Evolutionary conservation across 2,329 filamentous ascomycete genomes (phyloP).

Genomic region (Exserohilum rostratum): DNA sequence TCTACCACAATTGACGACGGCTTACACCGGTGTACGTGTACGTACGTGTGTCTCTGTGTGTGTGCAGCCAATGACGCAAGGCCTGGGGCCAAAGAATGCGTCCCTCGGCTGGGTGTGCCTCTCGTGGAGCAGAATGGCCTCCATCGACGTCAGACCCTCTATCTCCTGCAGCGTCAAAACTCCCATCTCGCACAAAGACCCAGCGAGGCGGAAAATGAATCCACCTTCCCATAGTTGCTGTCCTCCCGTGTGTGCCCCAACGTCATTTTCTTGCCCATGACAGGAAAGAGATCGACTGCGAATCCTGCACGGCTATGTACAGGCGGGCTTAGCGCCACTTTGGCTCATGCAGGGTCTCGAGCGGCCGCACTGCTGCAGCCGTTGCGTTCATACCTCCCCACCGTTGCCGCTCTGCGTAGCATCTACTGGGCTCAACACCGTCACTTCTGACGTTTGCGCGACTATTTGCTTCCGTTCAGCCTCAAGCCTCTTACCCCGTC

Average conservation of each 20-base stretch:
- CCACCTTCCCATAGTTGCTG: constrained; percentile 5
- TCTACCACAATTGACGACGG: no score
- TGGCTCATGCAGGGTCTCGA: constrained; percentile 22
- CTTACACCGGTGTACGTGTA: no score
- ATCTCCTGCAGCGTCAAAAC: constrained; percentile 5
- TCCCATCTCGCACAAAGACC: constrained; percentile 11
- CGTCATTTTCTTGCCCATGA: constrained; percentile 24
- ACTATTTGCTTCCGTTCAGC: constrained; percentile 15
- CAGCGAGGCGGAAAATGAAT: constrained; percentile 21
- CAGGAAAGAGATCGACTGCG: constrained; percentile 13
- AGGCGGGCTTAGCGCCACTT: constrained; percentile 8
- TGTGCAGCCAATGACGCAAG: constrained; percentile 5
- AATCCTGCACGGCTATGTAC: constrained; percentile 4
- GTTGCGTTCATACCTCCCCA: constrained; percentile 19
- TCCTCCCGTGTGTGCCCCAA: constrained; percentile 17
- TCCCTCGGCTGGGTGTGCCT: not conserved
- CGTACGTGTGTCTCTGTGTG: no score
- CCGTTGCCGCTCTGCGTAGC: constrained; percentile 7
- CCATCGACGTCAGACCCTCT: constrained; percentile 11
- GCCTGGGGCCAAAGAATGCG: not conserved
- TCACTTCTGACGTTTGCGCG: constrained; percentile 28
- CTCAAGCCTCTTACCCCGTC: constrained; percentile 19
- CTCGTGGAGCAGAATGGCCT: not conserved
- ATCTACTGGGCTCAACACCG: constrained; percentile 21
- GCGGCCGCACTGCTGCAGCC: constrained; percentile 19